Conservation (phyloP, 495 filamentous ascomycete species). For the Letharia columbiana region DNA sequence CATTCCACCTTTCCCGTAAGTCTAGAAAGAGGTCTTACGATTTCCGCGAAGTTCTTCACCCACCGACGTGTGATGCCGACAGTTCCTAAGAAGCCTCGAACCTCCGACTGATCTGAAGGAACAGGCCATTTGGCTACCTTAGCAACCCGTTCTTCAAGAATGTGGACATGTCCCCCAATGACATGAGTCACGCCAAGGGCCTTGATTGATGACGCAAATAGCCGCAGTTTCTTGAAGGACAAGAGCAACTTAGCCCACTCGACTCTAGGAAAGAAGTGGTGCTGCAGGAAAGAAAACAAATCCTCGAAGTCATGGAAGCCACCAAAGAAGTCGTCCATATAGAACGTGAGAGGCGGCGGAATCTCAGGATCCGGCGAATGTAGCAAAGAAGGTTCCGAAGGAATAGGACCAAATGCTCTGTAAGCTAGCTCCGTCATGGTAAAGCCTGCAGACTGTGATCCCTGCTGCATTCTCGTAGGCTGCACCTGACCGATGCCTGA, state of each 20-base stretch:
- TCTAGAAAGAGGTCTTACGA: background rate
- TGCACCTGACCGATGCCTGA: background rate
- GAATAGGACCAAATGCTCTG: background rate
- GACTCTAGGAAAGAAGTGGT: too few relatives aligned
- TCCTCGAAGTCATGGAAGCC: too few relatives aligned
- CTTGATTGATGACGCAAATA: conserved; percentile 10
- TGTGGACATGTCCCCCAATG: background rate
- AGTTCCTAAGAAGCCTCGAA: background rate
- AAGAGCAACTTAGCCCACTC: too few relatives aligned
- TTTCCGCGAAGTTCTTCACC: conserved; percentile 14
- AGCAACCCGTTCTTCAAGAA: background rate
- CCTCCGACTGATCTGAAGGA: background rate
- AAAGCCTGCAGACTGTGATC: background rate
- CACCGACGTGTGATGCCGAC: conserved; percentile 1
- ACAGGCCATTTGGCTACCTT: background rate
- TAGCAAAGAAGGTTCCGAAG: background rate
- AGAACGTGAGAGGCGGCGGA: too few relatives aligned
- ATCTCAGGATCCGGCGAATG: background rate
- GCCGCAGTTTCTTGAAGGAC: conserved; percentile 15
- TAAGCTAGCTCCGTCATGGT: background rate
- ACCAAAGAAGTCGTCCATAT: too few relatives aligned
- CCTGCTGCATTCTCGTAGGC: background rate
- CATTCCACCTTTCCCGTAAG: conserved; percentile 9
- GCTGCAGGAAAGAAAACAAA: too few relatives aligned
- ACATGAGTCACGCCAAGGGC: background rate